Evolutionary conservation across 768 basidiomycete species (phyloP), one percentile per base, ranked within the genome.

Genomic region (Tulasnella sp.): DNA sequence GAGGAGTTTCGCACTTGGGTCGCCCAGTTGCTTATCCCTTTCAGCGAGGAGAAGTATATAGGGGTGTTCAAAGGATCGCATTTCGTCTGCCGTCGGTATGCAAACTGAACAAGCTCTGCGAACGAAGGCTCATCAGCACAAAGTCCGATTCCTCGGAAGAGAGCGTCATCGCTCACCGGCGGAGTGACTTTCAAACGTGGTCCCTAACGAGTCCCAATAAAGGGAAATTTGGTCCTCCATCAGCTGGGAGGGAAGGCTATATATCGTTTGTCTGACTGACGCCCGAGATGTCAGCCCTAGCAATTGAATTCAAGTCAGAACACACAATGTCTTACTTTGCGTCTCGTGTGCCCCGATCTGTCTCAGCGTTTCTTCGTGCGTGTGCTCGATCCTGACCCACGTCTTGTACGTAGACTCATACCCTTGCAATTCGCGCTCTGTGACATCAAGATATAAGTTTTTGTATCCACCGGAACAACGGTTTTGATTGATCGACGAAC

Each of bases 291-390:
- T n/a, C n/a, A n/a, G n/a, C n/a, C n/a, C n/a, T n/a, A n/a, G n/a
- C n/a, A n/a, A n/a, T n/a, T n/a, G n/a, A n/a, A n/a, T n/a, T n/a
- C n/a, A n/a, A n/a, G n/a, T n/a, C n/a, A n/a, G n/a, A n/a, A n/a
- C n/a, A n/a, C n/a, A n/a, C n/a, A n/a, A n/a, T n/a, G n/a, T n/a
- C 87, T 75, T 76, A 92, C 91, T 88, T 78, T 93, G 91, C 73
- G 88, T 87, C 35, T 87, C 86, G 79, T 92, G 90, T 6, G 90
- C 89, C 19, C 91, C 91, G 66, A 93, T 85, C 0, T 84, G 89
- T 62, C 78, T 82, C 78, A 91, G 90, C 78, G 88, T 89, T 84
- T 88, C 86, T 76, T 91, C 90, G 41, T 90, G 82, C 6, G 83
- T 88, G 75, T 82, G 83, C 37, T 89, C 85, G 40, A 86, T 80